A percentile compares a stretch with the other conserved stretches of the same genome.
Conservation (phyloP, 73 alveolate species). For the Paramecium octaurelia region DNA sequence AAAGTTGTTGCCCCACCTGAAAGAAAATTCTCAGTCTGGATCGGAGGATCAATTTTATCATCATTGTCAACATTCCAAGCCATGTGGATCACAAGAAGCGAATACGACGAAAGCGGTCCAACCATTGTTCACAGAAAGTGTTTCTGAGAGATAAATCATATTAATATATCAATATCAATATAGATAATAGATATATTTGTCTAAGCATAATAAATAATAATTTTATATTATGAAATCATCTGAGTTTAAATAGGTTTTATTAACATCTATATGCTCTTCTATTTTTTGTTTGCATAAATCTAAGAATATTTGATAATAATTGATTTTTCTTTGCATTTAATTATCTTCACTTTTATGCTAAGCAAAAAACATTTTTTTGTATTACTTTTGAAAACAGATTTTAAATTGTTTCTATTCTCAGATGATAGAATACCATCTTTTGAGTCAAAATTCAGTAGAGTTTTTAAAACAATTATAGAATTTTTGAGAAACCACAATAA, state of each 20-base stretch:
- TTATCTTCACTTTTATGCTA: background rate
- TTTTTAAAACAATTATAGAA: too few species aligned
- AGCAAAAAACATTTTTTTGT: background rate
- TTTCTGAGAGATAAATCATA: constrained; percentile 52
- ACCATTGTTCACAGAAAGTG: constrained; percentile 97
- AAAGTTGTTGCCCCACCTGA: constrained; percentile 94
- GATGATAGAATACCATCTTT: background rate
- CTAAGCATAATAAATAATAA: background rate
- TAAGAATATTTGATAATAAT: background rate
- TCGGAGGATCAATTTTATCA: constrained; percentile 94
- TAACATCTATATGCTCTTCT: background rate
- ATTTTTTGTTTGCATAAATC: background rate
- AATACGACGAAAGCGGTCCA: constrained; percentile 97
- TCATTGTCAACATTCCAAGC: constrained; percentile 89
- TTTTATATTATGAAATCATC: background rate
- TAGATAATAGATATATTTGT: background rate
- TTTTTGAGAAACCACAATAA: background rate
- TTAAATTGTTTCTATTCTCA: background rate
- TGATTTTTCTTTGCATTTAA: too few species aligned
- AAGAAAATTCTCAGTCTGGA: constrained; percentile 96
- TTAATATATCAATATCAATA: background rate
- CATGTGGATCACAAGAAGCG: constrained; percentile 97
- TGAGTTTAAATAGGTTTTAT: background rate
- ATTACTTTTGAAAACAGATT: background rate
- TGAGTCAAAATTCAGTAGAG: background rate